Percentiles rank a stretch among this genome's conserved stretches.
Evolutionary conservation across 2,329 filamentous ascomycete species (phyloP).

Genomic region (Paraphoma chrysanthemicola): DNA sequence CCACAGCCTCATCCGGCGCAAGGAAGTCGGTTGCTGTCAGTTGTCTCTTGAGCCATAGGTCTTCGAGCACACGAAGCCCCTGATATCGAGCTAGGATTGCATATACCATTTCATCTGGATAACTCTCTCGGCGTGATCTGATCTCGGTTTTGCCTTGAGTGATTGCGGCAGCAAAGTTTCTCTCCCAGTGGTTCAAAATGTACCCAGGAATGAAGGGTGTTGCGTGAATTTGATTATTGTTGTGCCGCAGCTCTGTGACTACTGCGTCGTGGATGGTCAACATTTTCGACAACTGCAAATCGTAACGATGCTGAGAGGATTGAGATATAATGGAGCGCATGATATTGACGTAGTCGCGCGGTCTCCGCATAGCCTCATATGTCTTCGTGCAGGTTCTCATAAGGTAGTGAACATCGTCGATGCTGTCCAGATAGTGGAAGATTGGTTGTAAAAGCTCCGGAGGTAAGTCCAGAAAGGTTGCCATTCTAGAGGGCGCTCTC

Average conservation of each 20-base stretch:
- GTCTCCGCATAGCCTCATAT: conserved; percentile 14
- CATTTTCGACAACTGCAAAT: conserved; percentile 29
- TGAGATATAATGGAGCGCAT: conserved; percentile 31
- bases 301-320: conserved; percentile 25
- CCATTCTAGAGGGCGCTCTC: conserved; percentile 5
- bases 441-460: conserved; percentile 26
- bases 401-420: conserved; percentile 37
- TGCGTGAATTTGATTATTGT: conserved; percentile 4
- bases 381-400: conserved; percentile 20
- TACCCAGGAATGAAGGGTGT: neutral
- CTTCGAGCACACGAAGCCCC: conserved; percentile 26
- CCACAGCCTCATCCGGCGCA: conserved; percentile 8
- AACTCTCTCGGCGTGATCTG: neutral
- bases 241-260: conserved; percentile 19
- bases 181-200: conserved; percentile 10
- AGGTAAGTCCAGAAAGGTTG: conserved; percentile 19
- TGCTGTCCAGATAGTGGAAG: conserved; percentile 25
- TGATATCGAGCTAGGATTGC: conserved; percentile 35
- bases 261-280: conserved; percentile 23
- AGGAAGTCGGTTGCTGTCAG: conserved; percentile 20
- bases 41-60: conserved; percentile 27
- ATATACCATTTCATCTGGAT: conserved; percentile 20
- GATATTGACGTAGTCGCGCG: conserved; percentile 22
- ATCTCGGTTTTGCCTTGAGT: neutral
- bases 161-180: neutral